A percentile compares a stretch with the other conserved stretches of the same genome.
phyloP scores from a whole-genome alignment of 495 filamentous ascomycete genomes.

The Zalerion maritima region DNA sequence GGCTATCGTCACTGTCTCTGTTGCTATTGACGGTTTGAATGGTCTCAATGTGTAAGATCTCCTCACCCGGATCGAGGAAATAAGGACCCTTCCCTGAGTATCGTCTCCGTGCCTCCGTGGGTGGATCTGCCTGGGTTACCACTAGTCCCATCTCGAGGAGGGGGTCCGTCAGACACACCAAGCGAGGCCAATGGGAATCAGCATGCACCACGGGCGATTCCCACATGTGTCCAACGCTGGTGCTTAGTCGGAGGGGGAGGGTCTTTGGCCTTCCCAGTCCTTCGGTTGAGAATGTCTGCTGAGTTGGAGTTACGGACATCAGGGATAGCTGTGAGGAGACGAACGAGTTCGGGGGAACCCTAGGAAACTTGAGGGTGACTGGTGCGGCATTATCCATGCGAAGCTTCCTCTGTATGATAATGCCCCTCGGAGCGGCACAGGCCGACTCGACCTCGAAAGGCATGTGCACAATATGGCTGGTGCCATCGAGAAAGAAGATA shows the following conservation, averaged over 20 bases:
- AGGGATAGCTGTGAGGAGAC: slow-evolving; percentile 47
- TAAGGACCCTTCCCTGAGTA: slow-evolving; percentile 8
- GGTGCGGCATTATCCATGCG: slow-evolving; percentile 22
- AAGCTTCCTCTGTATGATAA: slow-evolving; percentile 69
- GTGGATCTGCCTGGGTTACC: slow-evolving; percentile 35
- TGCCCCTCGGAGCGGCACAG: slow-evolving; percentile 64
- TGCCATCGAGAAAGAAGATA: slow-evolving; percentile 77
- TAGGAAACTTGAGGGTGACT: slow-evolving; percentile 34
- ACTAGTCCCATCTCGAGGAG: slow-evolving; percentile 75
- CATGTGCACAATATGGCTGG: slow-evolving; percentile 80
- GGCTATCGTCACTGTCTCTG: slow-evolving; percentile 18
- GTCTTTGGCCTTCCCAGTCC: slow-evolving; percentile 34
- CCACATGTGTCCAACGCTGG: slow-evolving; percentile 33
- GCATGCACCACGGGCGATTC: slow-evolving; percentile 28
- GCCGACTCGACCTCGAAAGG: slow-evolving; percentile 87
- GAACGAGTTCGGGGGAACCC: slow-evolving; percentile 69
- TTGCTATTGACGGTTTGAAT: slow-evolving; percentile 7
- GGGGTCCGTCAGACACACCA: slow-evolving; percentile 79
- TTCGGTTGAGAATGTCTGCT: slow-evolving; percentile 36
- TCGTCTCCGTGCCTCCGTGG: slow-evolving; percentile 11
- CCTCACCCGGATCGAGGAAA: slow-evolving; percentile 53
- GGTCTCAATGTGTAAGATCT: slow-evolving; percentile 58
- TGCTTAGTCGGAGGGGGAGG: slow-evolving; percentile 28
- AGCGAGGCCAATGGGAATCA: slow-evolving; percentile 52
- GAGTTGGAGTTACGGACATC: slow-evolving; percentile 22